Base-by-base conservation (phyloP, 1,139 yeast genomes). In the Arxiozyma heterogenica region DNA sequence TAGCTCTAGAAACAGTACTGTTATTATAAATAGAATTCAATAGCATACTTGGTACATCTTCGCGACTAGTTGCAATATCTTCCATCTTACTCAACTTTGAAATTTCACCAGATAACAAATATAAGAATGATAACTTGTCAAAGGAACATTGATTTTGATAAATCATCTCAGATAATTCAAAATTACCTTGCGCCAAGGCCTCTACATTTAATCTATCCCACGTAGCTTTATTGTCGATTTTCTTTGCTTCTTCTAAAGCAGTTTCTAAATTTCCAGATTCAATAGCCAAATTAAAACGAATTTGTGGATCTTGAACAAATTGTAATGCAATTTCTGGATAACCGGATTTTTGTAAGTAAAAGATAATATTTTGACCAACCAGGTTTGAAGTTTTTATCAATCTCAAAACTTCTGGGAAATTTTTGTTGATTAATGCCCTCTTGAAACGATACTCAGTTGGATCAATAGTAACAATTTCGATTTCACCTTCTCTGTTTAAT, bases 371-470 rank as follows among this genome's bases (percentile, higher is more conserved):
- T 74, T 94, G 97, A 60, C 99, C 99, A 54, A 94, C 98, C 66
- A 94, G 79, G 67, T 88, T 90, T 30, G 98, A 91, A 57, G 80
- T 83, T 65, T 83, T 84, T 70, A 94, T 93, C 61, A 94, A 82
- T 63, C 96, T 82, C 61, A 93, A 78, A 25, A 94, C 98, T 72
- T 94, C 98, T 60, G 83, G 83, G 73, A 89, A 93, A 71, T 93
- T 90, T 70, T 84, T 86, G 74, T 86, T 88, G 47, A 91, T 87
- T 63, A 94, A 77, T 6, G 98, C 95, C 66, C 84, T 85, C 76
- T 94, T 94, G 79, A 94, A 94, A 65, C 98, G 80, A 75, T 87
- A 94, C 73, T 94, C 99, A 39, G 98, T 91, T 49, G 98, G 97
- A 68, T 94, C 98, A 61, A 94, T 89, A 49, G 77, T 72, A 55